Base-by-base conservation (phyloP, 768 basidiomycete species). In the Sarcomyxa edulis region DNA sequence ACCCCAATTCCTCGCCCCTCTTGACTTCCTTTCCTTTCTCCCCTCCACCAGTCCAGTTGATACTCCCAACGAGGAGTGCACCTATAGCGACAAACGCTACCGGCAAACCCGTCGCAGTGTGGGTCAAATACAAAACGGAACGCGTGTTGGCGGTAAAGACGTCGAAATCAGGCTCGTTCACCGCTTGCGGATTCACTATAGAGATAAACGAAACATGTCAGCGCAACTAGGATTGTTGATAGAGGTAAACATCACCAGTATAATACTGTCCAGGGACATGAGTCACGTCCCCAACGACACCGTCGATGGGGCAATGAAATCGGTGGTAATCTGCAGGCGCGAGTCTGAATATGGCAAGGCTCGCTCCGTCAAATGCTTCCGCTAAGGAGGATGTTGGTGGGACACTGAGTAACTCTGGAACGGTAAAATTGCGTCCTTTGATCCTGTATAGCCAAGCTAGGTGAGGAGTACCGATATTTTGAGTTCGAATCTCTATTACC, bases 301-400 rank as follows among this genome's bases (percentile, higher is more conserved):
- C 78, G 37, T 81, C 78, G 19, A 82, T 62, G 10, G 84, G 83
- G 23, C 73, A 73, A 46, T 87, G 85, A 69, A 84, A 88, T 10
- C 86, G 76, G 52, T 90, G 87, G 49, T 89, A 89, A 53, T 90
- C 87, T 7, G 78, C 71, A 0, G 86, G 89, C 0, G 89, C 86
- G 12, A 91, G 74, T 36, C 87, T 69, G 58, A 84, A 82, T 41
- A 84, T 76, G 0, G 83, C 83, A 2, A 89, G 52, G 16, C 74
- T 66, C 0, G 67, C 60, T 16, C 65, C 62, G 6, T 61, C 49
- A 37, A 79, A 74, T n/a, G 48, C 42, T 16, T 54, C 43, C 2
- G 71, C 64, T 19, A 59, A 44, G 1, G 72, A 68, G 2, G 76
- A 60, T 32, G 60, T 53, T 1, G 66, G 56, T 14, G 64, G 58